These are phyloP conservation scores for Fusarium metavorans DNA, from an alignment of 2,329 filamentous ascomycete genomes.

Conservation along the genomic window DNA sequence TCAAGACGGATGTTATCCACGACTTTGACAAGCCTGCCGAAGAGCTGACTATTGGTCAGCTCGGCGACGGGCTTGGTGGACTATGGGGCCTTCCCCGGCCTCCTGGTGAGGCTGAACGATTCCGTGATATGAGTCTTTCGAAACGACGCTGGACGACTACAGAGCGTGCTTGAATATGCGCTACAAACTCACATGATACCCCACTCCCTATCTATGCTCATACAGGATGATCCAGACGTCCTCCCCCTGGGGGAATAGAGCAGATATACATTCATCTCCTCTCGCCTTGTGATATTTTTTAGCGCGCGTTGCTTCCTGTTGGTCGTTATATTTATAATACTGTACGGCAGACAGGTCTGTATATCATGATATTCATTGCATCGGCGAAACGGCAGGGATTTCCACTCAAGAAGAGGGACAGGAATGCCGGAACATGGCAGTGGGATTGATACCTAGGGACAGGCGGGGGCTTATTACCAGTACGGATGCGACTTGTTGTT, in stretches of 20 bases:
- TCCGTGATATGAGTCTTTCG: slow-evolving; percentile 58
- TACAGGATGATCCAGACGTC: slow-evolving; percentile 20
- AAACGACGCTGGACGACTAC: slow-evolving; percentile 70
- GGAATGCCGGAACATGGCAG: slow-evolving; percentile 13
- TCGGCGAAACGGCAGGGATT: slow-evolving; percentile 39
- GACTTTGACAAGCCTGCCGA: slow-evolving; percentile 47
- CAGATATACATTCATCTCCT: slow-evolving; percentile 19
- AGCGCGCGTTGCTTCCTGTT: slow-evolving; percentile 42
- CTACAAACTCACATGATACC: slow-evolving; percentile 11
- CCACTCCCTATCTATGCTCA: slow-evolving; percentile 12
- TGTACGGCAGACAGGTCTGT: slow-evolving; percentile 38
- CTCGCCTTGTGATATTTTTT: slow-evolving; percentile 31
- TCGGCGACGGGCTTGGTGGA: slow-evolving; percentile 55
- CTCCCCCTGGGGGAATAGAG: slow-evolving; percentile 8
- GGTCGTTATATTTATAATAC: slow-evolving; percentile 21
- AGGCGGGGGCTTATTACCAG: neutral
- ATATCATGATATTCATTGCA: slow-evolving; percentile 39
- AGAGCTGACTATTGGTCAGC: slow-evolving; percentile 50
- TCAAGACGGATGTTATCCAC: slow-evolving; percentile 47
- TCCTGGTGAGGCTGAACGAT: slow-evolving; percentile 58
- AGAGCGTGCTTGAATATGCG: slow-evolving; percentile 51
- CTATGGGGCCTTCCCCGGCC: slow-evolving; percentile 60
- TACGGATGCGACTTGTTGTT: slow-evolving; percentile 2
- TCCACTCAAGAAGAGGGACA: slow-evolving; percentile 27
- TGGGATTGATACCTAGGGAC: slow-evolving; percentile 31